These are phyloP conservation scores for Hermanozyma aechmeae DNA, from an alignment of 805 yeast genomes.

Conservation along the genomic window DNA sequence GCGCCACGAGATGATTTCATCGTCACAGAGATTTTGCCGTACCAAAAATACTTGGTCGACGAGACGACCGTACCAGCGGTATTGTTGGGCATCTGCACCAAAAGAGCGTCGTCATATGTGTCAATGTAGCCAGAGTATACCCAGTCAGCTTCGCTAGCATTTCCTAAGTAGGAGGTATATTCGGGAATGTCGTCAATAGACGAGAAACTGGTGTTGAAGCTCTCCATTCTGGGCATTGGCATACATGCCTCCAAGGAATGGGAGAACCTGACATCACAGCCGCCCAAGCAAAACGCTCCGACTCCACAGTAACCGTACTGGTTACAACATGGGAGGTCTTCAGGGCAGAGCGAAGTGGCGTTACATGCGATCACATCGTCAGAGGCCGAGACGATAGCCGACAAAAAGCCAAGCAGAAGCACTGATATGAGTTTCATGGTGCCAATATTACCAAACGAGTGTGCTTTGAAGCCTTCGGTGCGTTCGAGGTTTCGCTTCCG, in stretches of 20 bases:
- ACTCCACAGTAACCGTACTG: constrained; percentile 75
- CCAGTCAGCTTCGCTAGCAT: constrained; percentile 61
- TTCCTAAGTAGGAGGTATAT: constrained; percentile 51
- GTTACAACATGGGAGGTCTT: constrained; percentile 76
- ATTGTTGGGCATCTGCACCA: constrained; percentile 69
- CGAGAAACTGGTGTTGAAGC: constrained; percentile 34
- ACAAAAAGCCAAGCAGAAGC: no score
- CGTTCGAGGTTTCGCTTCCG: no score
- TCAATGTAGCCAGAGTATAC: constrained; percentile 54
- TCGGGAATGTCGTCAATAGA: constrained; percentile 15
- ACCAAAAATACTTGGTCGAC: constrained; percentile 76
- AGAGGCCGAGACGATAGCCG: no score
- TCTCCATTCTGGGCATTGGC: constrained; percentile 73
- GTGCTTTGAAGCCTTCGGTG: no score
- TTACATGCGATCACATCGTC: constrained; percentile 34
- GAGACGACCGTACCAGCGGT: constrained; percentile 74
- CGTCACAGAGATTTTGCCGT: constrained; percentile 66
- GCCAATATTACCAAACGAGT: no score
- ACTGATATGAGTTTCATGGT: no score
- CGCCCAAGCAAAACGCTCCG: constrained; percentile 73
- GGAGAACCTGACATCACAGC: constrained; percentile 75
- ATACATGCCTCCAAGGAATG: constrained; percentile 62
- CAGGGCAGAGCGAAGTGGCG: constrained; percentile 56
- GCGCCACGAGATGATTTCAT: constrained; percentile 63
- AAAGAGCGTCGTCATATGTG: constrained; percentile 40